These are phyloP conservation scores for Aspergillus quadrilineatus DNA, from an alignment of 2,329 filamentous ascomycete species.

Conservation along the genomic window DNA sequence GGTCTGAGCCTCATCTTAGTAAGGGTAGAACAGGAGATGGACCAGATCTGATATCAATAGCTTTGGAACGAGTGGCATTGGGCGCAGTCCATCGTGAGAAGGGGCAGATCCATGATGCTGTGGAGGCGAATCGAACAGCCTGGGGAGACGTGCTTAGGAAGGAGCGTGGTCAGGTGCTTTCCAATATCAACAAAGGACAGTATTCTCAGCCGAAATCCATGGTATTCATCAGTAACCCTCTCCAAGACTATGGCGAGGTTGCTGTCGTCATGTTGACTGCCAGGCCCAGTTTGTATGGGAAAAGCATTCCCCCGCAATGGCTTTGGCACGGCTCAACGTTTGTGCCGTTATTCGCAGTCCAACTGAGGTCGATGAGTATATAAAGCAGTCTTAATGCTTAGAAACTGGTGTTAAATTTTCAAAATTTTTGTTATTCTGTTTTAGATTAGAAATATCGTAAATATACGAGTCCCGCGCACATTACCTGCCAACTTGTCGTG, in stretches of 20 bases:
- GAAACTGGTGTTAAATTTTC: background rate
- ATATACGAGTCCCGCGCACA: no score
- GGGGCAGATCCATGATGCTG: background rate
- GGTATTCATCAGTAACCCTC: background rate
- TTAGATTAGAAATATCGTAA: no score
- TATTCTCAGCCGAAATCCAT: background rate
- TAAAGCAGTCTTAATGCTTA: background rate
- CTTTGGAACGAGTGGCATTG: background rate
- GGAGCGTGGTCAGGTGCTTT: background rate
- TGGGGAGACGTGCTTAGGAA: background rate
- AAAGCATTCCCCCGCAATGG: slow-evolving; percentile 15
- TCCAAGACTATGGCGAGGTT: background rate
- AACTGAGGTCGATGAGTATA: slow-evolving; percentile 8
- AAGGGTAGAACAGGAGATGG: slow-evolving; percentile 1
- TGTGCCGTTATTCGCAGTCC: slow-evolving; percentile 3
- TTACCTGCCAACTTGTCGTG: no score
- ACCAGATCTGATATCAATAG: background rate
- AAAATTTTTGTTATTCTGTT: background rate
- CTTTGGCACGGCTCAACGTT: slow-evolving; percentile 18
- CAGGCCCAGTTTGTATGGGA: slow-evolving; percentile 25
- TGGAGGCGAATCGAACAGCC: background rate
- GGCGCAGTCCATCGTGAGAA: background rate
- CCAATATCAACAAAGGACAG: background rate
- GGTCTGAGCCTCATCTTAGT: slow-evolving; percentile 4
- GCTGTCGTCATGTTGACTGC: background rate